Evolutionary conservation across 129 eudicot genomes (phyloP).

Genomic region (Flaveria trinervia): DNA sequence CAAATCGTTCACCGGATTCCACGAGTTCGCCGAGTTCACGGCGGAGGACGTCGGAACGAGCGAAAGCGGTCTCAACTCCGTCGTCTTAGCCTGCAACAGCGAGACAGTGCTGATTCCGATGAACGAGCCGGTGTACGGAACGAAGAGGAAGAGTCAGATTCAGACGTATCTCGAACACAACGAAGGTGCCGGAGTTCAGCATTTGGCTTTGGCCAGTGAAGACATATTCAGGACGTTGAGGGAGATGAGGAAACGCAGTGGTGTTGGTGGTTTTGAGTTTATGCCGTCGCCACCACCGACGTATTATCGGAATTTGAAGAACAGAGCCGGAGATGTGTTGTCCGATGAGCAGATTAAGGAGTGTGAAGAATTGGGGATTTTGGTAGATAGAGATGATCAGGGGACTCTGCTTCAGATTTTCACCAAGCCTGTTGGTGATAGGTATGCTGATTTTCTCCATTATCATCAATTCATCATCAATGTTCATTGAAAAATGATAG

Average conservation of each 20-base stretch:
- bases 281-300: constrained; percentile 98
- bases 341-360: constrained; percentile 81
- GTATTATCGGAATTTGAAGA: constrained; percentile 79
- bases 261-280: constrained; percentile 90
- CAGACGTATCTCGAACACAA: constrained; percentile 95
- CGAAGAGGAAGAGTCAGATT: constrained; percentile 86
- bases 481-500: too few species aligned
- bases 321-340: constrained; percentile 72
- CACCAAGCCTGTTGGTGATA: constrained; percentile 95
- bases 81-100: constrained; percentile 72
- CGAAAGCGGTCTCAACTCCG: constrained; percentile 89
- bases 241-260: constrained; percentile 86
- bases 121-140: constrained; percentile 90
- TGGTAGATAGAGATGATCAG: constrained; percentile 97
- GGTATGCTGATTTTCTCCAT: constrained; percentile 42
- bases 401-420: constrained; percentile 95
- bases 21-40: constrained; percentile 88
- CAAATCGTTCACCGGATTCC: constrained; percentile 83
- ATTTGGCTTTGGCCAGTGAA: constrained; percentile 75
- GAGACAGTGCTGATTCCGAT: constrained; percentile 75
- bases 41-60: constrained; percentile 93
- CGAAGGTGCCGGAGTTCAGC: constrained; percentile 93
- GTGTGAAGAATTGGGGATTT: constrained; percentile 90
- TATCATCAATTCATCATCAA: too few species aligned
- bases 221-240: constrained; percentile 78